These are phyloP conservation scores for Paramyrothecium sp. DNA, from an alignment of 2,329 filamentous ascomycete species.

Conservation along the genomic window DNA sequence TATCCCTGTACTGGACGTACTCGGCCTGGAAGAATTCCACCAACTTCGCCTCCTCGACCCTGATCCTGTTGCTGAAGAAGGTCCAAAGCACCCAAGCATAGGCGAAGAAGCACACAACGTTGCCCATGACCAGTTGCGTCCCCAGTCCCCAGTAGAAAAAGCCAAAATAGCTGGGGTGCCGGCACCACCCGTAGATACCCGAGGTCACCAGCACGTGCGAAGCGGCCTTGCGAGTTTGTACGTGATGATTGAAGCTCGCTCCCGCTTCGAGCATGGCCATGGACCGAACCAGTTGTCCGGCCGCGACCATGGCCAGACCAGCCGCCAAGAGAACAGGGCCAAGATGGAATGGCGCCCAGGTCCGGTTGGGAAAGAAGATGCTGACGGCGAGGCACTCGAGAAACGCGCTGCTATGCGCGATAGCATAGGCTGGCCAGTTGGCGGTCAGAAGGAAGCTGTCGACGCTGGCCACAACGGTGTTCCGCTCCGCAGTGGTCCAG, in stretches of 20 bases:
- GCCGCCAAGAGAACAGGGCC: constrained; percentile 43
- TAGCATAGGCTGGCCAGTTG: constrained; percentile 82
- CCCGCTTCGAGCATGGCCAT: constrained; percentile 87
- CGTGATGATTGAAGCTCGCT: constrained; percentile 85
- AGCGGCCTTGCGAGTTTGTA: constrained; percentile 67
- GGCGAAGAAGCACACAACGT: constrained; percentile 71
- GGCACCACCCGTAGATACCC: constrained; percentile 72
- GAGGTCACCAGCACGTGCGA: constrained; percentile 79
- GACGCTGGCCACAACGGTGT: constrained; percentile 70
- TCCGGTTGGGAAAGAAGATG: constrained; percentile 50
- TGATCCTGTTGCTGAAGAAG: constrained; percentile 78
- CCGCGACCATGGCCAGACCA: constrained; percentile 61
- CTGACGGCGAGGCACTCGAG: constrained; percentile 67
- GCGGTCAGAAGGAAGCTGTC: constrained; percentile 78
- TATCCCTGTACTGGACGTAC: constrained; percentile 71
- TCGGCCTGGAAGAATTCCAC: constrained; percentile 81
- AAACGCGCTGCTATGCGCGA: constrained; percentile 75
- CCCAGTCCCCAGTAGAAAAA: constrained; percentile 99
- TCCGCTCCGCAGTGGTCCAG: constrained; percentile 83
- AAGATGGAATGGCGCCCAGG: constrained; percentile 43
- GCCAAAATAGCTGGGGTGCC: constrained; percentile 94
- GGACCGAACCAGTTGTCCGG: constrained; percentile 76
- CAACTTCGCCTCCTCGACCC: constrained; percentile 74
- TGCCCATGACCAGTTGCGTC: constrained; percentile 87
- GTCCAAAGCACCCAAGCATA: constrained; percentile 78